phyloP scores from a whole-genome alignment of 192 early-diverging fungal species.

The Coemansia furcata region DNA sequence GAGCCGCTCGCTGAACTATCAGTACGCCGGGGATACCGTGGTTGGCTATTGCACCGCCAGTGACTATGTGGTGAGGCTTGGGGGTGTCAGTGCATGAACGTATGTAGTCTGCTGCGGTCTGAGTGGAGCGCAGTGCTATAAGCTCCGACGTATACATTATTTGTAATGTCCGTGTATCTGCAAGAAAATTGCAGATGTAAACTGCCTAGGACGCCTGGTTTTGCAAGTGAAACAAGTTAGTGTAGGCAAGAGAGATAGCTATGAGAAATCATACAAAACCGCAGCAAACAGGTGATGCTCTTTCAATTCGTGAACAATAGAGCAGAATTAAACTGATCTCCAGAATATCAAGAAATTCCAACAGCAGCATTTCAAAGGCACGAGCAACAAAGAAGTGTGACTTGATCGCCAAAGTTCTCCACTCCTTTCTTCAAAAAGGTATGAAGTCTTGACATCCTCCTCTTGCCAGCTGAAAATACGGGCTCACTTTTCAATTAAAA shows the following conservation, averaged over 20 bases:
- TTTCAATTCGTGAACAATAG: background rate
- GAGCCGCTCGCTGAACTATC: constrained; percentile 41
- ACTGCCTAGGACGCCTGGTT: too few relatives aligned
- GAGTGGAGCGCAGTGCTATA: constrained; percentile 8
- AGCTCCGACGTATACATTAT: background rate
- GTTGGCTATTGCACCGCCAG: constrained; percentile 33
- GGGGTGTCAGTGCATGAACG: background rate
- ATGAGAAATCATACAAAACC: background rate
- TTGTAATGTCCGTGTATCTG: background rate
- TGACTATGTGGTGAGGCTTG: constrained; percentile 35
- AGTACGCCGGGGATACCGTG: constrained; percentile 14
- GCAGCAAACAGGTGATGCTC: background rate
- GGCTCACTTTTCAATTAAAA: background rate
- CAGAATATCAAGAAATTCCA: background rate
- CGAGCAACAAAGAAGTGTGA: background rate
- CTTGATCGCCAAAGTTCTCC: too few relatives aligned
- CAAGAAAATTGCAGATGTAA: background rate
- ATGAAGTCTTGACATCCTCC: background rate
- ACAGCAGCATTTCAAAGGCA: background rate
- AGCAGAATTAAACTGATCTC: background rate
- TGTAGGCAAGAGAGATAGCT: background rate
- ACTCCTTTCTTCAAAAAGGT: background rate
- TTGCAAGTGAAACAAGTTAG: too few relatives aligned
- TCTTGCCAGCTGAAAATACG: background rate
- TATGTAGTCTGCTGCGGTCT: constrained; percentile 12